Evolutionary conservation across 495 filamentous ascomycete species (phyloP), one percentile per base, ranked within the genome.

Genomic region (Melanomma pulvis-pyrius): DNA sequence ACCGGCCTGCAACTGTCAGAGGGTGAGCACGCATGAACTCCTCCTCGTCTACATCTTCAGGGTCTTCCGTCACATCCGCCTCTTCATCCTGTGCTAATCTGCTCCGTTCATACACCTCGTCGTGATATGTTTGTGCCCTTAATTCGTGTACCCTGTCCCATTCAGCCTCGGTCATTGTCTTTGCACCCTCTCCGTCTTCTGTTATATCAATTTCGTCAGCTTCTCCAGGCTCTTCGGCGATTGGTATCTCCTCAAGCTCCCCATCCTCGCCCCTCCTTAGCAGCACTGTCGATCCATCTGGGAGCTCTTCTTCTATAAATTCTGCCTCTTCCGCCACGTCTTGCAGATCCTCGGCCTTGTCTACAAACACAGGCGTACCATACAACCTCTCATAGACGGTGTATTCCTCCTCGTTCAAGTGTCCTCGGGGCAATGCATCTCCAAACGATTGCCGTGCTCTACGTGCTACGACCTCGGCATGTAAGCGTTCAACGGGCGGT

Each of bases 351-450:
- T 84, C 80, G 12, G 78, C 82, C 6, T 86, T 77, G 75, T 90
- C 87, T 39, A 84, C 83, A 9, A 80, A 80, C 67, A 82, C 74
- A 25, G 83, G 92, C 66, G 79, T 82, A 0, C 93, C 94, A 77
- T 92, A 98, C 11, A 96, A 77, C 61, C 91, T 82, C 61, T 88
- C 86, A 72, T 96, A 98, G 1, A 96, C 71, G 44, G 78, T 77
- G 49, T 89, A 87, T 73, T 96, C 93, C 29, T 87, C 81, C 4
- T 82, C 80, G 17, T 84, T 83, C 48, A 98, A 74, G 60, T 89
- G 83, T 17, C 83, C 87, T n/a, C 87, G 82, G 0, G 94, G 94
- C 11, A 97, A 76, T 1, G 81, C 86, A 67, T 94, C 86, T 46
- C 93, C 90, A 75, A 91, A 96, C 12, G 83, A 80, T 67, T 89